Evolutionary conservation across 805 yeast species (phyloP).

Genomic region (Clavispora fructus): DNA sequence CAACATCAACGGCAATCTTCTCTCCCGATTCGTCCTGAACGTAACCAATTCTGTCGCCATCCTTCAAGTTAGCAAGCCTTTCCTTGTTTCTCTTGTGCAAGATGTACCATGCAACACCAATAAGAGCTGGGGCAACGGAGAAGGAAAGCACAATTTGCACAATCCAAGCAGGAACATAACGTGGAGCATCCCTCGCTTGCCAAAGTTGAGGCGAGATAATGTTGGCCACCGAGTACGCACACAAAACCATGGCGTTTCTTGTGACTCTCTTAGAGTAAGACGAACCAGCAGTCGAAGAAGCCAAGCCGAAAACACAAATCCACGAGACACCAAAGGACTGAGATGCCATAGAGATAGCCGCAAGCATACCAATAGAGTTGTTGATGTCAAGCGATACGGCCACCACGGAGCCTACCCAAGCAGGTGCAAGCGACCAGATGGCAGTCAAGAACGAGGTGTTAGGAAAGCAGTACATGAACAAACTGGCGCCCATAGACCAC

Average conservation of each 20-base stretch:
- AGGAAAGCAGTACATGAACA: slow-evolving; percentile 25
- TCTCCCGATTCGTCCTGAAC: slow-evolving; percentile 27
- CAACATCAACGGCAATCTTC: slow-evolving; percentile 30
- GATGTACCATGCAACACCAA: slow-evolving; percentile 40
- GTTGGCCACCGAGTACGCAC: slow-evolving; percentile 45
- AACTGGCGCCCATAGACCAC: slow-evolving; percentile 33
- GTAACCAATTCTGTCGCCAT: slow-evolving; percentile 20
- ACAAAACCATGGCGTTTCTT: slow-evolving; percentile 41
- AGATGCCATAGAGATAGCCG: slow-evolving; percentile 44
- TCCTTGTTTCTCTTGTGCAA: slow-evolving; percentile 40
- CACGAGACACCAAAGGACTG: slow-evolving; percentile 41
- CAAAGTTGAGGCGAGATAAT: slow-evolving; percentile 55
- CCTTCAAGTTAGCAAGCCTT: slow-evolving; percentile 24
- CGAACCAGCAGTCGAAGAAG: slow-evolving; percentile 34
- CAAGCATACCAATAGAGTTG: slow-evolving; percentile 37
- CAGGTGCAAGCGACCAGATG: slow-evolving; percentile 35
- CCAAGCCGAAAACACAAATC: slow-evolving; percentile 23
- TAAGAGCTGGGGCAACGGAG: slow-evolving; percentile 39
- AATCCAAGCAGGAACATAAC: slow-evolving; percentile 35
- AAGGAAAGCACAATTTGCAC: slow-evolving; percentile 53
- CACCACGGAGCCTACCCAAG: slow-evolving; percentile 42
- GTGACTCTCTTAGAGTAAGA: slow-evolving; percentile 44
- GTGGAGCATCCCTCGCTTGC: slow-evolving; percentile 43
- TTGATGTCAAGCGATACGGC: slow-evolving; percentile 41
- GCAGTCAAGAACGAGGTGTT: slow-evolving; percentile 34